Percentiles rank a stretch among this genome's conserved stretches.
Evolutionary conservation across 805 yeast species (phyloP).

Genomic region (Wickerhamiella hasegawae): DNA sequence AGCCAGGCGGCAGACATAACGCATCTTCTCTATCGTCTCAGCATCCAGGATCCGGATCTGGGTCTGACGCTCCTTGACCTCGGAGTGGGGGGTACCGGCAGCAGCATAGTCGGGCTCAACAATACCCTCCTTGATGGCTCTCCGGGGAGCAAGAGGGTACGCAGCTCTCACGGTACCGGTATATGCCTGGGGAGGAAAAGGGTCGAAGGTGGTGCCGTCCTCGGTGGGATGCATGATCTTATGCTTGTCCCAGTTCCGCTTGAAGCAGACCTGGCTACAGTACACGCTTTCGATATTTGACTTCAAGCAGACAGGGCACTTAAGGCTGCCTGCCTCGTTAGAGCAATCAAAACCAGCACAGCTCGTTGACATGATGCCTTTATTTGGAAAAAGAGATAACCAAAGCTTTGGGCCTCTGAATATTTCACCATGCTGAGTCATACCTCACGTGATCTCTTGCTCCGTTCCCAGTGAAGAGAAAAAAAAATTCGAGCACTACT

Average conservation of each 20-base stretch:
- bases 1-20: slow-evolving; percentile 58
- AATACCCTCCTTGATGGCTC: slow-evolving; percentile 56
- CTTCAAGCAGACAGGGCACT: slow-evolving; percentile 87
- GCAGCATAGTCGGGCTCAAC: slow-evolving; percentile 70
- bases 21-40: slow-evolving; percentile 59
- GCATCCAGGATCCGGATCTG: slow-evolving; percentile 46
- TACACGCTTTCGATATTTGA: slow-evolving; percentile 44
- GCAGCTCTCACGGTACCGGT: slow-evolving; percentile 61
- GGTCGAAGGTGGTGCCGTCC: slow-evolving; percentile 47
- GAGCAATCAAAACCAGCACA: slow-evolving; percentile 82
- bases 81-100: slow-evolving; percentile 65
- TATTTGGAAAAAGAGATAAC: no score
- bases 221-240: slow-evolving; percentile 50
- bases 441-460: no score
- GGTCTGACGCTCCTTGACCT: slow-evolving; percentile 40
- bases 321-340: slow-evolving; percentile 60
- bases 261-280: slow-evolving; percentile 75
- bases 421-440: no score
- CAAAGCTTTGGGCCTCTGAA: no score
- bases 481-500: no score
- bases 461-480: no score
- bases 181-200: slow-evolving; percentile 66
- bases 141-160: slow-evolving; percentile 66
- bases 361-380: no score
- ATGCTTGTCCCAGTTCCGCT: slow-evolving; percentile 39